phyloP scores from a whole-genome alignment of 2,329 filamentous ascomycete species.

The Colletotrichum sp. region DNA sequence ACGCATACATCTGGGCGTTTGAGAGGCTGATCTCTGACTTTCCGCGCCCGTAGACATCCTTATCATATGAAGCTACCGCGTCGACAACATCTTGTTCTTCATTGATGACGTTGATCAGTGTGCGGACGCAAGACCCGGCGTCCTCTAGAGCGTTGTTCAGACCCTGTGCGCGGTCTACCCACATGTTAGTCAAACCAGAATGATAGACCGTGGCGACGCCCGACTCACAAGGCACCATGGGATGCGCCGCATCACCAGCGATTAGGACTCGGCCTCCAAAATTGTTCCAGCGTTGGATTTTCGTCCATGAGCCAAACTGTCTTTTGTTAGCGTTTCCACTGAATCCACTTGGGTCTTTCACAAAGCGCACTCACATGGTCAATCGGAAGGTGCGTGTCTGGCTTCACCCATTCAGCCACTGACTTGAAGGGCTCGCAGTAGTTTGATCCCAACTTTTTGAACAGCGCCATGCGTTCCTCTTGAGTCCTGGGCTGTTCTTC shows the following conservation, averaged over 20 bases:
- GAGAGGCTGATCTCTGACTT: background rate
- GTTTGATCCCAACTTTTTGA: background rate
- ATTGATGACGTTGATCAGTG: background rate
- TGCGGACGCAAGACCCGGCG: background rate
- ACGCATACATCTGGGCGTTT: background rate
- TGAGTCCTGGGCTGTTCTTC: background rate
- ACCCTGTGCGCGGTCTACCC: background rate
- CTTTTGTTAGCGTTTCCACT: background rate
- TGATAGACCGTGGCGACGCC: background rate
- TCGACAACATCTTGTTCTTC: background rate
- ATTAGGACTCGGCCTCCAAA: background rate
- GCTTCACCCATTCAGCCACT: background rate
- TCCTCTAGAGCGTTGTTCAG: background rate
- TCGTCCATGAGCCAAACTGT: background rate
- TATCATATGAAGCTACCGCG: background rate
- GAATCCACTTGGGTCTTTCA: background rate
- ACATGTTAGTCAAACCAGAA: rapidly evolving
- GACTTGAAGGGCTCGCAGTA: background rate
- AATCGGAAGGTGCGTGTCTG: background rate
- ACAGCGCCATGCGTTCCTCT: background rate
- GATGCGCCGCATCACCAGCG: background rate
- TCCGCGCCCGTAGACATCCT: background rate
- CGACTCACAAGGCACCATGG: background rate
- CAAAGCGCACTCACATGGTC: background rate
- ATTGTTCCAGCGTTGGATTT: background rate